A percentile compares a stretch with the other conserved stretches of the same genome.
Conservation (phyloP, 2,329 filamentous ascomycete genomes). For the Alternaria conjuncta region DNA sequence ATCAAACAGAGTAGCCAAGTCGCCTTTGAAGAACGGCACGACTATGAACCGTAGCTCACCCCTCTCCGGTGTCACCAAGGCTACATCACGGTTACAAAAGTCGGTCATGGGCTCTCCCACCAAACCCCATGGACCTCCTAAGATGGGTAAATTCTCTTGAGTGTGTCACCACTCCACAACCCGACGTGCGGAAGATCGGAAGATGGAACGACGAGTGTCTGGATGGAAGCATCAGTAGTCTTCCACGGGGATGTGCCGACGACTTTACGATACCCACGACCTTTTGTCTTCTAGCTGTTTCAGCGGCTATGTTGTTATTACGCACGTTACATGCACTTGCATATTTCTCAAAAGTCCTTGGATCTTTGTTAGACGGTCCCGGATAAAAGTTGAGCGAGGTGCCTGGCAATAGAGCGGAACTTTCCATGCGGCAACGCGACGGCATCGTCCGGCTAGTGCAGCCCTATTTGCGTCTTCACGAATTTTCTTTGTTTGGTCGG, state of each 20-base stretch:
- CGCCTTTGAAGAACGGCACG: conserved; percentile 25
- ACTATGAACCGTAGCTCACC: conserved; percentile 31
- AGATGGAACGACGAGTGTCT: conserved; percentile 22
- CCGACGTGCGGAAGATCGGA: conserved; percentile 5
- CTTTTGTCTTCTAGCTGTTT: conserved; percentile 30
- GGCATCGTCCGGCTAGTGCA: conserved; percentile 11
- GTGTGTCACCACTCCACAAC: not conserved
- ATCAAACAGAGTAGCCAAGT: conserved; percentile 34
- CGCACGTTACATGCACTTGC: conserved; percentile 34
- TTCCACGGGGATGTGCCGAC: conserved; percentile 23
- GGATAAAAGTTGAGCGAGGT: conserved; percentile 28
- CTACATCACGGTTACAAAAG: conserved; percentile 32
- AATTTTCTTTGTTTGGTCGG: conserved; percentile 12
- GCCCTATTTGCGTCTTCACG: conserved; percentile 1
- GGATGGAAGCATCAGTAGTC: conserved; percentile 21
- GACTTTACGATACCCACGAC: conserved; percentile 48
- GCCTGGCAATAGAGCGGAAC: conserved; percentile 2
- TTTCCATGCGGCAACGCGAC: conserved; percentile 11
- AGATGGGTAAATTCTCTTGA: conserved; percentile 47
- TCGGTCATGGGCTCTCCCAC: conserved; percentile 34
- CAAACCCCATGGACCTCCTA: conserved; percentile 30
- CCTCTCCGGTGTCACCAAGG: conserved; percentile 39
- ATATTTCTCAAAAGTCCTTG: conserved; percentile 34
- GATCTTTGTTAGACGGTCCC: conserved; percentile 20
- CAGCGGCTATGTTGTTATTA: conserved; percentile 32